A percentile compares a stretch with the other conserved stretches of the same genome.
These are phyloP conservation scores for Cladophialophora exuberans DNA, from an alignment of 2,329 filamentous ascomycete genomes.

Conservation along the genomic window DNA sequence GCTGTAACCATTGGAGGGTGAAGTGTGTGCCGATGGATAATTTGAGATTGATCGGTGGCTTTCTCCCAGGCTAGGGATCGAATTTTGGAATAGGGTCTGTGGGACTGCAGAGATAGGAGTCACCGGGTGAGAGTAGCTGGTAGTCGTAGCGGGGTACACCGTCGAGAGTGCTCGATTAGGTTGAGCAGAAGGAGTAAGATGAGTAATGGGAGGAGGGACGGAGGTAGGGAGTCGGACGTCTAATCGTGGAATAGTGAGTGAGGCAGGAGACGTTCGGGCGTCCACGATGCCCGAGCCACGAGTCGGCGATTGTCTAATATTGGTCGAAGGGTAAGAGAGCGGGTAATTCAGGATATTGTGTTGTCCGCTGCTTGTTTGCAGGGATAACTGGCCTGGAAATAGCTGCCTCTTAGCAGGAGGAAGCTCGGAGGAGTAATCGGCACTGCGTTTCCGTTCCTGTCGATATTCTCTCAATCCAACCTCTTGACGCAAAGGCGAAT, in stretches of 20 bases:
- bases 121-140: slow-evolving; percentile 54
- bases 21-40: slow-evolving; percentile 59
- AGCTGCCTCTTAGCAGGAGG: slow-evolving; percentile 58
- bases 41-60: slow-evolving; percentile 8
- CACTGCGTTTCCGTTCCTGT: slow-evolving; percentile 61
- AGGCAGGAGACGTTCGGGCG: slow-evolving; percentile 26
- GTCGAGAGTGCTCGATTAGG: slow-evolving; percentile 70
- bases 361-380: slow-evolving; percentile 3
- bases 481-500: slow-evolving; percentile 29
- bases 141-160: slow-evolving; percentile 66
- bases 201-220: neutral
- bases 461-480: slow-evolving; percentile 40
- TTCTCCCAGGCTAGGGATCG: slow-evolving; percentile 32
- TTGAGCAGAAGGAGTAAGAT: slow-evolving; percentile 40
- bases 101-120: slow-evolving; percentile 42
- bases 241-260: slow-evolving; percentile 31
- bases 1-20: slow-evolving; percentile 70
- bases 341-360: slow-evolving; percentile 24
- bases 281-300: slow-evolving; percentile 1
- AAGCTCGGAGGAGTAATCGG: slow-evolving; percentile 58
- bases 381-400: slow-evolving; percentile 7
- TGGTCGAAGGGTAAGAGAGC: slow-evolving; percentile 6
- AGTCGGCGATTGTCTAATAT: slow-evolving; percentile 12
- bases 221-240: slow-evolving; percentile 23
- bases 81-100: slow-evolving; percentile 37